phyloP scores from a whole-genome alignment of 1,284 basidiomycete genomes.

The Rugosomyces carneus region DNA sequence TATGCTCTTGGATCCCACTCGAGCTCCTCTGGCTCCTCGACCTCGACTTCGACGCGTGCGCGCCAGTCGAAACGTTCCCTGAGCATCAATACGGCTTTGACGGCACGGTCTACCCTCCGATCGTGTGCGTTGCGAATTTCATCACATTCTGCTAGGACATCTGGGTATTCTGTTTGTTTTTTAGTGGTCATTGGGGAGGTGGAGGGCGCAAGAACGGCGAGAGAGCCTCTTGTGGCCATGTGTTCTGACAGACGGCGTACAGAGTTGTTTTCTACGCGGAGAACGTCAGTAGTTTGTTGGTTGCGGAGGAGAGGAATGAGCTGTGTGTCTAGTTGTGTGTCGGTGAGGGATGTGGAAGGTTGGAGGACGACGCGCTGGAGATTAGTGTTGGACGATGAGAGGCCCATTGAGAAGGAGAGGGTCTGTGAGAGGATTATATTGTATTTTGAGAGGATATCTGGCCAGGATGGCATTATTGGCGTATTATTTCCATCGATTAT shows the following conservation, averaged over 20 bases:
- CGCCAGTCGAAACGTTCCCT: slow-evolving; percentile 75
- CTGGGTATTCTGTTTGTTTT: slow-evolving; percentile 41
- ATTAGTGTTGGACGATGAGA: slow-evolving; percentile 32
- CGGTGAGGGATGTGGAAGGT: slow-evolving; percentile 49
- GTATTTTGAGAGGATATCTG: slow-evolving; percentile 77
- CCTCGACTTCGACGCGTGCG: slow-evolving; percentile 62
- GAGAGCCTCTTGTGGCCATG: slow-evolving; percentile 54
- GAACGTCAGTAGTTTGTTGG: slow-evolving; percentile 68
- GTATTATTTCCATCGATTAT: slow-evolving; percentile 55
- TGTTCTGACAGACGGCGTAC: slow-evolving; percentile 63
- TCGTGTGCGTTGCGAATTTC: slow-evolving; percentile 66
- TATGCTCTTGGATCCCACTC: slow-evolving; percentile 53
- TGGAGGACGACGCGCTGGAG: slow-evolving; percentile 61
- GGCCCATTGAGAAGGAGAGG: slow-evolving; percentile 53
- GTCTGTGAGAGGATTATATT: slow-evolving; percentile 75
- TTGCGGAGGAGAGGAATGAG: slow-evolving; percentile 67
- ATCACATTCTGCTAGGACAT: slow-evolving; percentile 59
- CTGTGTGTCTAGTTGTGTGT: slow-evolving; percentile 63
- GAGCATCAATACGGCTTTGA: slow-evolving; percentile 65
- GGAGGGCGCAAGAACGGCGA: slow-evolving; percentile 40
- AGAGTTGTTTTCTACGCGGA: slow-evolving; percentile 59
- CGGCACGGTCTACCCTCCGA: slow-evolving; percentile 61
- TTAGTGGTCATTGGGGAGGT: slow-evolving; percentile 12
- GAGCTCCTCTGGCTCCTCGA: slow-evolving; percentile 69
- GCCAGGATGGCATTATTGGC: slow-evolving; percentile 65